phyloP scores from a whole-genome alignment of 257 asterid species.

The Salvia miltiorrhiza region DNA sequence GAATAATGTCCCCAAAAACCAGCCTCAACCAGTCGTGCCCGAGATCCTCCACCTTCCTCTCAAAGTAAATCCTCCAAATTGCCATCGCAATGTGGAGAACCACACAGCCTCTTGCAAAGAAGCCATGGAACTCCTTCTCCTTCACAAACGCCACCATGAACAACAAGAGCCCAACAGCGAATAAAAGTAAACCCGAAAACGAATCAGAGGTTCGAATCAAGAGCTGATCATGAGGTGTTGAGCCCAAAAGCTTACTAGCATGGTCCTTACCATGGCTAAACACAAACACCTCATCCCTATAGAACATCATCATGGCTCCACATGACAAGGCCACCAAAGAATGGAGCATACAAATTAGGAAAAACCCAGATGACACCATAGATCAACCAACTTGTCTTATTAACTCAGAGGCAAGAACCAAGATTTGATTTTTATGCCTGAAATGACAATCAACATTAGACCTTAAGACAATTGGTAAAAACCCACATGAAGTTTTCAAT shows the following conservation, averaged over 20 bases:
- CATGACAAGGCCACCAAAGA: constrained; percentile 70
- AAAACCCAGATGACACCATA: constrained; percentile 77
- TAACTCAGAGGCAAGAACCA: constrained; percentile 27
- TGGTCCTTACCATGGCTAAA: constrained; percentile 85
- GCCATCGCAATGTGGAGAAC: constrained; percentile 83
- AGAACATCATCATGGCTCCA: constrained; percentile 87
- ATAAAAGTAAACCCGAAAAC: constrained; percentile 79
- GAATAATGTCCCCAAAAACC: constrained; percentile 67
- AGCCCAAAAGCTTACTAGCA: constrained; percentile 77
- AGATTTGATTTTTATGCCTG: constrained; percentile 28
- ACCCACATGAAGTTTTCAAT: neutral
- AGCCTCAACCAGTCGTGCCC: constrained; percentile 86
- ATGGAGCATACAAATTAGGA: constrained; percentile 68
- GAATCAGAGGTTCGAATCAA: constrained; percentile 85
- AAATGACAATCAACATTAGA: constrained; percentile 16
- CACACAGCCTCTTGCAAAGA: constrained; percentile 78
- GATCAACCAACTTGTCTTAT: constrained; percentile 1
- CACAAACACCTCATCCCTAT: constrained; percentile 53
- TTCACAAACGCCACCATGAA: constrained; percentile 94
- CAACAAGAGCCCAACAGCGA: constrained; percentile 72
- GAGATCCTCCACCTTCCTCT: constrained; percentile 76
- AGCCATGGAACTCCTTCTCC: constrained; percentile 78
- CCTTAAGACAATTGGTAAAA: constrained; percentile 21
- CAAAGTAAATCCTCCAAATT: constrained; percentile 79
- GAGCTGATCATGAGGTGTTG: constrained; percentile 88